Percentiles rank a stretch among this genome's conserved stretches.
Evolutionary conservation across 805 yeast species (phyloP).

Genomic region (Yamadazyma sp.): DNA sequence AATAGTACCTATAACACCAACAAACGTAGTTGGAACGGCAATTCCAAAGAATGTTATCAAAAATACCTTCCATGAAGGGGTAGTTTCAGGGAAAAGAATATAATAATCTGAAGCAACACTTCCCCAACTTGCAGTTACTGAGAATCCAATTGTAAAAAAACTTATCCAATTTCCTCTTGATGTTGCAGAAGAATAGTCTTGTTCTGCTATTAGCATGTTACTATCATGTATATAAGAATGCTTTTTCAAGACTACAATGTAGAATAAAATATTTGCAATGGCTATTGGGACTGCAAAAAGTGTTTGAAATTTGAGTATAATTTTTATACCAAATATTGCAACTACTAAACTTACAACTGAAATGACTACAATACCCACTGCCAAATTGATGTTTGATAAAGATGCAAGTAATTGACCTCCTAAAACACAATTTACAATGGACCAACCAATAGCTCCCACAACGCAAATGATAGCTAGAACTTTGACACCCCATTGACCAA

Average conservation of each 20-base stretch:
- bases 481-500: conserved; percentile 35
- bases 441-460: conserved; percentile 36
- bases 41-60: conserved; percentile 62
- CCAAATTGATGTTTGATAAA: conserved; percentile 23
- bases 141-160: conserved; percentile 33
- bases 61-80: conserved; percentile 59
- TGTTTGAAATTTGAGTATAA: conserved; percentile 27
- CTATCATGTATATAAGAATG: conserved; percentile 16
- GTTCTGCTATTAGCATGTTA: conserved; percentile 18
- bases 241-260: conserved; percentile 28
- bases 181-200: conserved; percentile 15
- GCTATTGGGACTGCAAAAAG: conserved; percentile 28
- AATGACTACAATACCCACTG: conserved; percentile 30
- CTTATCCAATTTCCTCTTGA: conserved; percentile 31
- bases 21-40: conserved; percentile 63
- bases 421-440: conserved; percentile 35
- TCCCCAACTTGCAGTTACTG: conserved; percentile 81
- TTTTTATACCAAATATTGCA: conserved; percentile 31
- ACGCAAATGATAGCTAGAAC: conserved; percentile 28
- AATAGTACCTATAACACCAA: conserved; percentile 83
- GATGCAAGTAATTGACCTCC: conserved; percentile 34
- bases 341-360: conserved; percentile 24
- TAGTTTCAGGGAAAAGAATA: conserved; percentile 71
- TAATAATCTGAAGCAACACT: conserved; percentile 92
- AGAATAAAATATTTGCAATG: conserved; percentile 26